phyloP scores from a whole-genome alignment of 495 filamentous ascomycete species.

The Lasiosphaeria miniovina region DNA sequence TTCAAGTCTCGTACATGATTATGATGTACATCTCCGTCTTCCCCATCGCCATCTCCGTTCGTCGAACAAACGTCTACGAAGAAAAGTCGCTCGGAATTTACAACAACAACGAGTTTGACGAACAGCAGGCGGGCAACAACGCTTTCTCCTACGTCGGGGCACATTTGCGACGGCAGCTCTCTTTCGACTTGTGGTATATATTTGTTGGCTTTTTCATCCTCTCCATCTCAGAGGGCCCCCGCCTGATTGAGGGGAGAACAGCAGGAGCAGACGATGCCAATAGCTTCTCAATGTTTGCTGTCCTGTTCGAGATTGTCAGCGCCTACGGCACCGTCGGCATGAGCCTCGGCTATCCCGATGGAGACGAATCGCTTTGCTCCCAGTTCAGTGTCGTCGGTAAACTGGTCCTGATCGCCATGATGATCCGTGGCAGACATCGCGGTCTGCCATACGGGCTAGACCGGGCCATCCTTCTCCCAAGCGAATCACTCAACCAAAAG shows the following conservation, averaged over 20 bases:
- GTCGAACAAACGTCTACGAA: slow-evolving; percentile 94
- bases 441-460: slow-evolving; percentile 90
- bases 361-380: slow-evolving; percentile 74
- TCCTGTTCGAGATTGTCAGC: slow-evolving; percentile 87
- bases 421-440: slow-evolving; percentile 87
- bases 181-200: slow-evolving; percentile 94
- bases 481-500: slow-evolving; percentile 68
- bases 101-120: slow-evolving; percentile 31
- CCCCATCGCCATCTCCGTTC: slow-evolving; percentile 90
- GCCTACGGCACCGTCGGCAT: slow-evolving; percentile 95
- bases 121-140: slow-evolving; percentile 45
- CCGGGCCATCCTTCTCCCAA: slow-evolving; percentile 80
- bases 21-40: slow-evolving; percentile 99
- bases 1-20: slow-evolving; percentile 91
- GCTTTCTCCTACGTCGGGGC: slow-evolving; percentile 79
- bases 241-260: slow-evolving; percentile 32
- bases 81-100: slow-evolving; percentile 89
- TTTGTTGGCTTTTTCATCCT: slow-evolving; percentile 88
- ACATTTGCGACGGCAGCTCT: slow-evolving; percentile 84
- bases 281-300: slow-evolving; percentile 78
- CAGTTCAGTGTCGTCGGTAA: slow-evolving; percentile 82
- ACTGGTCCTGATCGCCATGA: slow-evolving; percentile 89
- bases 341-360: slow-evolving; percentile 71
- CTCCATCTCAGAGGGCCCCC: slow-evolving; percentile 71
- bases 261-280: slow-evolving; percentile 11